Evolutionary conservation across 176 grass and related monocot species (phyloP), one percentile per base, ranked within the genome.

Genomic region (Oryza officinalis): DNA sequence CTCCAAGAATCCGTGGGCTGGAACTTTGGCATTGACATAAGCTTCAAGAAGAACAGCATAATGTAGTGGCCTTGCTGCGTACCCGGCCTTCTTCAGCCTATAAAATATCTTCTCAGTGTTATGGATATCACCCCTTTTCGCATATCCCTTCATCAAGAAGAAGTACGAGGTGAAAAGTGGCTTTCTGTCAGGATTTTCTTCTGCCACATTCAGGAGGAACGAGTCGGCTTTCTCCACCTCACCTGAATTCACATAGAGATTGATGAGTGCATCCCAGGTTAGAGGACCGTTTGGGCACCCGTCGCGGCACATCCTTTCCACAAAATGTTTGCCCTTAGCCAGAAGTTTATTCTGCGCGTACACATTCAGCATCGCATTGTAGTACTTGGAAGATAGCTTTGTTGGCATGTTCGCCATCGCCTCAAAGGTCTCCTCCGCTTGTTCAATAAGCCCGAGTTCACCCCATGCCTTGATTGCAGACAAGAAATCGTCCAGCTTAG

Each of bases 61-160:
- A 69, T 81, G 87, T 38, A 43, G 65, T 72, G 40, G 6, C 31
- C 85, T 90, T 6, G 64, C 87, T 70, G 45, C 72, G 84, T 86
- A 92, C 31, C 28, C 15, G 18, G 43, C 44, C 65, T 80, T 71
- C 77, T 82, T 94, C 49, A 89, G 8, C 23, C 80, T 82, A 44
- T 79, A n/a, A 87, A 97, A 89, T 72, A 97, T 89, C 79, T 92
- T 97, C 82, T 92, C 87, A 0, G 92, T 60, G 38, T 97, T 97
- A 81, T 94, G 73, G 45, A 97, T 71, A 66, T 97, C 92, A 4
- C 94, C 92, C 69, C 79, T 88, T 75, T 94, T 70, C 17, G 89
- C 87, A 65, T 87, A 97, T 23, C 71, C 89, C 49, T 79, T 89
- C 72, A 97, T 63, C 79, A 97, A 66, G 69, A 45, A 76, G 67